Evolutionary conservation across 176 grass and related monocot species (phyloP).

Genomic region (Stipa capillata): DNA sequence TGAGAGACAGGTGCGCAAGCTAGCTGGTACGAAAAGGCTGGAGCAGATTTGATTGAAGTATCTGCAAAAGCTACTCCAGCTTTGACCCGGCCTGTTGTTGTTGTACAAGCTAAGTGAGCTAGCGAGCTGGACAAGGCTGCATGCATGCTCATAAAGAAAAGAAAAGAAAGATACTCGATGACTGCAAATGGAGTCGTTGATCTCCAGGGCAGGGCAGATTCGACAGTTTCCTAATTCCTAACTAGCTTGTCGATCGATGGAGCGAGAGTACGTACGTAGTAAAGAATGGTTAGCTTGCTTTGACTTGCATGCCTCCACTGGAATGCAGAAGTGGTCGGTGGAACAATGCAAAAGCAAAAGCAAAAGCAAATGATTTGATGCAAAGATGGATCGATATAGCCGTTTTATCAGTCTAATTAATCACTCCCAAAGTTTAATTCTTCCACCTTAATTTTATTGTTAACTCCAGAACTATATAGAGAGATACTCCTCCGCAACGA

Average conservation of each 20-base stretch:
- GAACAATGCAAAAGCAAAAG: conserved; percentile 3
- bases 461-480: too few relatives aligned
- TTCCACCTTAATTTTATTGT: background rate
- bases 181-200: too few relatives aligned
- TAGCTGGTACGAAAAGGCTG: background rate
- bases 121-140: too few relatives aligned
- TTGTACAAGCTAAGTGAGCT: too few relatives aligned
- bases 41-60: background rate
- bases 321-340: background rate
- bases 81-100: too few relatives aligned
- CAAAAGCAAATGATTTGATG: background rate
- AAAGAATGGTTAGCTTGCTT: background rate
- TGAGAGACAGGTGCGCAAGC: background rate
- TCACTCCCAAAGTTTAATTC: background rate
- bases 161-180: too few relatives aligned
- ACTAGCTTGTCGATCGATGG: too few relatives aligned
- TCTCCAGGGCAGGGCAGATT: too few relatives aligned
- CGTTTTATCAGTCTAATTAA: conserved; percentile 1
- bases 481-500: too few relatives aligned
- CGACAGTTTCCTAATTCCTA: too few relatives aligned
- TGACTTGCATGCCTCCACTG: background rate
- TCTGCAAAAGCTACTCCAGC: conserved; percentile 10
- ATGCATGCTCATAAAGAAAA: too few relatives aligned
- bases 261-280: too few relatives aligned
- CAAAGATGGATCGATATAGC: background rate